Conservation (phyloP, 257 asterid genomes). For the Scutellaria barbata region DNA sequence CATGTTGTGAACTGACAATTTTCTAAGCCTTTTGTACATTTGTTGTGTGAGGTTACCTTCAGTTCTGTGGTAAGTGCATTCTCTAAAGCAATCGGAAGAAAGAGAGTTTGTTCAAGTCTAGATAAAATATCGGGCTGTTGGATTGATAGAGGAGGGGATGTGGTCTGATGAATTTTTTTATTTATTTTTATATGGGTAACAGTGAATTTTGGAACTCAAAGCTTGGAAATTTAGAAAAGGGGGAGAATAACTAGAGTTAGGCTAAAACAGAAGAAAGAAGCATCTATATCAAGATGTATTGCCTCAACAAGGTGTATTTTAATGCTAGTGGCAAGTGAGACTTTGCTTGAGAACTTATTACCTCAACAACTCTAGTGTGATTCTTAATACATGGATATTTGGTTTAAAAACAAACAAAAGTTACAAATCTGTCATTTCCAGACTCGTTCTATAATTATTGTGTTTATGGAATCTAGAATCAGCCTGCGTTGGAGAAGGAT, state of each 20-base stretch:
- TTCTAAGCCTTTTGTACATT: too few species aligned
- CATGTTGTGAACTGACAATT: too few species aligned
- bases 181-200: neutral
- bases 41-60: too few species aligned
- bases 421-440: neutral
- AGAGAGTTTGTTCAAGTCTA: too few species aligned
- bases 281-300: conserved; percentile 18
- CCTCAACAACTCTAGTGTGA: neutral
- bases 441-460: conserved; percentile 15
- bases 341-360: conserved; percentile 16
- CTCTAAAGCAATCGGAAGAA: too few species aligned
- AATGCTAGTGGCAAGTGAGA: conserved; percentile 10
- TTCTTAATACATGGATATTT: neutral
- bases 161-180: neutral
- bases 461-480: conserved; percentile 63
- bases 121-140: conserved; percentile 1
- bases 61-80: too few species aligned
- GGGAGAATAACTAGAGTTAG: neutral
- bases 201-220: neutral
- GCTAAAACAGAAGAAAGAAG: neutral
- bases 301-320: conserved; percentile 21
- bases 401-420: conserved; percentile 2
- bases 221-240: conserved; percentile 9
- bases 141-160: conserved; percentile 7
- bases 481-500: conserved; percentile 98